These are phyloP conservation scores for Exophiala lecanii-corni DNA, from an alignment of 2,329 filamentous ascomycete species.

Conservation along the genomic window DNA sequence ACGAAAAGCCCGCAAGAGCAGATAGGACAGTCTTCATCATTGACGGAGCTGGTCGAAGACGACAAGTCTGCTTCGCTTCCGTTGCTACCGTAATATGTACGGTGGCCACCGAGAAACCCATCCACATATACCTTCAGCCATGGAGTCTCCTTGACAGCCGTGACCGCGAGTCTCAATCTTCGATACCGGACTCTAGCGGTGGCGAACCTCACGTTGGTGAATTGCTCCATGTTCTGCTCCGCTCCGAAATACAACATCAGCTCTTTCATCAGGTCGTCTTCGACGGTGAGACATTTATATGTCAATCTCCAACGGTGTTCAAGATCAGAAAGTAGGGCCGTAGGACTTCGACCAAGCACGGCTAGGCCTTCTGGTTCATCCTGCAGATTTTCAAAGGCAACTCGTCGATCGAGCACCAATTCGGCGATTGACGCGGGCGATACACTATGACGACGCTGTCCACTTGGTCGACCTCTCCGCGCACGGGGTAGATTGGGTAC, in stretches of 20 bases:
- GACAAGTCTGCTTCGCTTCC: neutral
- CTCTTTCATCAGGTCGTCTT: neutral
- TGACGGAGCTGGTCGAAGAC: neutral
- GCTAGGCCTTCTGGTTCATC: neutral
- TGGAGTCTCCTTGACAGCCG: neutral
- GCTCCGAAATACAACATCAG: neutral
- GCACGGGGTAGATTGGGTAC: neutral
- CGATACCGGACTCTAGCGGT: neutral
- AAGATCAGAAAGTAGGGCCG: neutral
- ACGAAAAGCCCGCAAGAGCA: neutral
- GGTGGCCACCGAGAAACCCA: neutral
- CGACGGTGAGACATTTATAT: neutral
- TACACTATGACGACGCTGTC: neutral
- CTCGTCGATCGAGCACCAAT: neutral
- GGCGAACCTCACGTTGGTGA: neutral
- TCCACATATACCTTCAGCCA: neutral
- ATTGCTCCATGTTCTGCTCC: neutral
- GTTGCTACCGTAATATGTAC: neutral
- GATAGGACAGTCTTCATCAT: neutral
- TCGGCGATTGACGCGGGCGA: neutral
- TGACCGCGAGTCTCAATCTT: neutral
- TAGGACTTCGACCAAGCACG: neutral
- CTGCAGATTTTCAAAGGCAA: neutral
- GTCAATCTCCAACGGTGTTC: neutral
- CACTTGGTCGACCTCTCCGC: neutral